phyloP scores from a whole-genome alignment of 306 rosid genomes.

The Neltuma alba region DNA sequence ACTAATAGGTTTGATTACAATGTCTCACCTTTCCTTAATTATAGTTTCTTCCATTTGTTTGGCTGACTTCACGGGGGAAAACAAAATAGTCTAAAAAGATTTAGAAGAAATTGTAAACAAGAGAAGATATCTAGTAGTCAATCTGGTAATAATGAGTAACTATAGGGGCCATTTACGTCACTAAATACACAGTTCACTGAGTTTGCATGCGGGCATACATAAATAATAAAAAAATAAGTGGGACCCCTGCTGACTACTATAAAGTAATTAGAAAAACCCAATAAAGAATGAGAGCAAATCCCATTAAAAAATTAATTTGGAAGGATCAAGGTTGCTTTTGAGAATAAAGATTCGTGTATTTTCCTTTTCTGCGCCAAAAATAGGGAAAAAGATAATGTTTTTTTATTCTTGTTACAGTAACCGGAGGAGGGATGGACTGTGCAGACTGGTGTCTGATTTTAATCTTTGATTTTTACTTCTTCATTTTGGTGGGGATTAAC shows the following conservation, averaged over 20 bases:
- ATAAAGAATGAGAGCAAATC: slow-evolving; percentile 14
- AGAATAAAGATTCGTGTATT: slow-evolving; percentile 5
- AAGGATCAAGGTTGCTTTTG: slow-evolving; percentile 49
- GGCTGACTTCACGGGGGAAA: background rate
- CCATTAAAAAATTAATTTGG: slow-evolving; percentile 40
- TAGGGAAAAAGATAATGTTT: slow-evolving; percentile 11
- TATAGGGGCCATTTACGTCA: slow-evolving; percentile 22
- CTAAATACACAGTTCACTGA: slow-evolving; percentile 26
- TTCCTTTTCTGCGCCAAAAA: background rate
- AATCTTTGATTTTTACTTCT: slow-evolving; percentile 1
- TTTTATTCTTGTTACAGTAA: slow-evolving; percentile 36
- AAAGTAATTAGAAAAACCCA: slow-evolving; percentile 20
- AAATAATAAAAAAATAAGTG: slow-evolving; percentile 9
- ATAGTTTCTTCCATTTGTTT: background rate
- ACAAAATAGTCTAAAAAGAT: background rate
- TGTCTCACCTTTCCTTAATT: slow-evolving; percentile 42
- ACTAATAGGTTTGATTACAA: slow-evolving; percentile 32
- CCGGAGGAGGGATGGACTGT: background rate
- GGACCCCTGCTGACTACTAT: slow-evolving; percentile 42
- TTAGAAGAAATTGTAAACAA: background rate
- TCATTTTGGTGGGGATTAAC: background rate
- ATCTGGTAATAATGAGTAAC: slow-evolving; percentile 28
- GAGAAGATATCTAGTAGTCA: background rate
- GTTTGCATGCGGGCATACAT: slow-evolving; percentile 37
- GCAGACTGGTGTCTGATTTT: slow-evolving; percentile 34